Evolutionary conservation across 2,329 filamentous ascomycete species (phyloP).

Genomic region (Parastagonospora avenae): DNA sequence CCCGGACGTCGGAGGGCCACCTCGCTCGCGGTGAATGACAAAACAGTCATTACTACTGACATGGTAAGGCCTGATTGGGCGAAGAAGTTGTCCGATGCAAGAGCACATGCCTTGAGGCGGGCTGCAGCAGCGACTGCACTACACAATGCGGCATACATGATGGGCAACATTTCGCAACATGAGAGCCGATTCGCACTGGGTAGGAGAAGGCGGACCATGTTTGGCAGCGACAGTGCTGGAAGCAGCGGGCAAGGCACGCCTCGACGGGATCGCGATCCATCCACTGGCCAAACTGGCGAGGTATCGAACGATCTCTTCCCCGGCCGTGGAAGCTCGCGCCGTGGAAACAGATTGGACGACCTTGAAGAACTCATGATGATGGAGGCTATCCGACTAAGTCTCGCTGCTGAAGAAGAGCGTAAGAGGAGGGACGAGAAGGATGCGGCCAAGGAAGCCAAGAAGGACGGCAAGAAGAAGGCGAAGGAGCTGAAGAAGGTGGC

Average conservation of each 20-base stretch:
- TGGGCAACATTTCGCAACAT: slow-evolving; percentile 61
- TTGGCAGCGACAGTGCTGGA: slow-evolving; percentile 53
- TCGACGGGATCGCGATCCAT: slow-evolving; percentile 41
- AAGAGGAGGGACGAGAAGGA: slow-evolving; percentile 84
- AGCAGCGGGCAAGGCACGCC: slow-evolving; percentile 54
- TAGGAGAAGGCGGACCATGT: slow-evolving; percentile 56
- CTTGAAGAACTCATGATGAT: slow-evolving; percentile 99
- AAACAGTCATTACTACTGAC: slow-evolving; percentile 90
- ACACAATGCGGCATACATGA: slow-evolving; percentile 92
- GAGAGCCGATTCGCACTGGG: slow-evolving; percentile 59
- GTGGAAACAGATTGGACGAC: slow-evolving; percentile 73
- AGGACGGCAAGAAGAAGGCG: slow-evolving; percentile 76
- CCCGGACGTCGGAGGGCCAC: slow-evolving; percentile 63
- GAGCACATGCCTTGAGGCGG: slow-evolving; percentile 81
- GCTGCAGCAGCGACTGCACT: slow-evolving; percentile 92
- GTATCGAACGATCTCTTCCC: slow-evolving; percentile 44
- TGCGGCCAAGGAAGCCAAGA: slow-evolving; percentile 80
- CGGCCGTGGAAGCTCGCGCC: slow-evolving; percentile 58
- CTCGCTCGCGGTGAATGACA: slow-evolving; percentile 79
- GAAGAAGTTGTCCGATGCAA: slow-evolving; percentile 82
- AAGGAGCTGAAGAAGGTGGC: slow-evolving; percentile 69
- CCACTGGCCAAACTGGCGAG: slow-evolving; percentile 39
- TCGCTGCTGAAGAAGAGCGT: slow-evolving; percentile 94
- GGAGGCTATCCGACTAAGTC: slow-evolving; percentile 87
- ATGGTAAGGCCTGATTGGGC: slow-evolving; percentile 93